Base-by-base conservation (phyloP, 2,329 filamentous ascomycete species). In the Aspergillus costaricaensis region DNA sequence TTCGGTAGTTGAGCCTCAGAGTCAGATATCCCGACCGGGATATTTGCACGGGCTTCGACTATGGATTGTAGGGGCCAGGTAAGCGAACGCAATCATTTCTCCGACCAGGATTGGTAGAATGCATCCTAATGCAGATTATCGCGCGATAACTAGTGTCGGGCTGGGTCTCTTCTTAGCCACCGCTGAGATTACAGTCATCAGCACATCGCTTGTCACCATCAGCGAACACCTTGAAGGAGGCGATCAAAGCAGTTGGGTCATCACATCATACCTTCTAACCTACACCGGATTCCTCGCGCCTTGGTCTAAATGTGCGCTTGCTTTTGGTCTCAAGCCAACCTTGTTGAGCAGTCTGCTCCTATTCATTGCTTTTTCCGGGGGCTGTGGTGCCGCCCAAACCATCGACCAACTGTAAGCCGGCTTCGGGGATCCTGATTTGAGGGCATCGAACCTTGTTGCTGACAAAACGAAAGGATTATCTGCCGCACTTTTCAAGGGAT, bases 241-340 rank as follows among this genome's bases (percentile, higher is more conserved):
- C 43, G 65, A 72, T 7, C 64, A 73, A 39, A 67, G 69, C n/a
- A 72, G 70, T 38, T 83, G 82, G 82, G 72, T 85, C 4, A 77
- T 83, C 12, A 81, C 79, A 0, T 67, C 79, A 1, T 84, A 83
- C 65, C 70, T 83, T 9, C 69, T 84, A 21, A 80, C 80, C 0
- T 84, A 82, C 59, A 82, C 79, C 10, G 79, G 80, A 77, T 85
- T 85, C 52, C 82, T 84, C 3, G 80, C 86, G 27, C 80, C 81
- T 53, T 82, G 85, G 60, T 83, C 85, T n/a, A 86, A 85, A 63
- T 71, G 85, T 41, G 86, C 84, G 65, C 84, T 86, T 66, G 83
- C 86, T 17, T 86, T 85, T 57, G 85, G 85, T n/a, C 80, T 83
- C 2, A 69, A 66, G 17, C 12, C 53, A 17, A 38, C 27, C 77